Conservation (phyloP, 2,329 filamentous ascomycete genomes). For the Colletotrichum godetiae region DNA sequence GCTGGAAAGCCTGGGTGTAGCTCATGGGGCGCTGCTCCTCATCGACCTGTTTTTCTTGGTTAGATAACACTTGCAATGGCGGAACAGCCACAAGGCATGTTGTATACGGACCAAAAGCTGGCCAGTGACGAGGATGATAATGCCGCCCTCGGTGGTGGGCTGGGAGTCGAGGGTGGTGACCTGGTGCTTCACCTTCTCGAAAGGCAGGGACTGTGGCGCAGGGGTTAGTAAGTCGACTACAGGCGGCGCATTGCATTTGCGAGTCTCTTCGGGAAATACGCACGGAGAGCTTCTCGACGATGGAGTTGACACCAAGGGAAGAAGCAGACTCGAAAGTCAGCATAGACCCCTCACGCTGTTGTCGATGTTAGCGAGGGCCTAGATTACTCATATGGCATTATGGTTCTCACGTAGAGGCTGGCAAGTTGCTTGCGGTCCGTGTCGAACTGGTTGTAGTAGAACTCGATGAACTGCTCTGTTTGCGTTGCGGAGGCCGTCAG, state of each 20-base stretch:
- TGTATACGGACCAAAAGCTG: constrained; percentile 76
- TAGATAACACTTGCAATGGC: constrained; percentile 1
- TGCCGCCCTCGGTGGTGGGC: constrained; percentile 76
- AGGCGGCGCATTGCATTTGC: background rate
- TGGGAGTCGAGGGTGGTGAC: constrained; percentile 85
- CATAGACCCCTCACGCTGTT: constrained; percentile 85
- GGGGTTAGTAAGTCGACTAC: constrained; percentile 13
- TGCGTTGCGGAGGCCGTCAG: background rate
- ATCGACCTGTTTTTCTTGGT: constrained; percentile 71
- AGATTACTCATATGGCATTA: background rate
- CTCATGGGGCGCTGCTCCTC: constrained; percentile 88
- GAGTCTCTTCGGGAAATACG: constrained; percentile 43
- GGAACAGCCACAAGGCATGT: background rate
- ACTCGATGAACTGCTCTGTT: constrained; percentile 86
- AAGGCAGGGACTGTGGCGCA: constrained; percentile 67
- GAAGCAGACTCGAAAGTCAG: constrained; percentile 88
- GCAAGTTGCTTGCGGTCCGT: constrained; percentile 71
- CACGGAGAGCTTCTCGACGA: constrained; percentile 87
- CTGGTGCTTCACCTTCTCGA: constrained; percentile 83
- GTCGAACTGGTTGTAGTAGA: constrained; percentile 94
- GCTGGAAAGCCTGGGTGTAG: constrained; percentile 91
- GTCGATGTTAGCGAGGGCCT: background rate
- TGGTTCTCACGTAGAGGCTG: constrained; percentile 80
- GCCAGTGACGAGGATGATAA: constrained; percentile 90
- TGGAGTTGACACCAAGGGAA: constrained; percentile 70